Conservation (phyloP, 139 green algal species). For the Chlorella sp. region DNA sequence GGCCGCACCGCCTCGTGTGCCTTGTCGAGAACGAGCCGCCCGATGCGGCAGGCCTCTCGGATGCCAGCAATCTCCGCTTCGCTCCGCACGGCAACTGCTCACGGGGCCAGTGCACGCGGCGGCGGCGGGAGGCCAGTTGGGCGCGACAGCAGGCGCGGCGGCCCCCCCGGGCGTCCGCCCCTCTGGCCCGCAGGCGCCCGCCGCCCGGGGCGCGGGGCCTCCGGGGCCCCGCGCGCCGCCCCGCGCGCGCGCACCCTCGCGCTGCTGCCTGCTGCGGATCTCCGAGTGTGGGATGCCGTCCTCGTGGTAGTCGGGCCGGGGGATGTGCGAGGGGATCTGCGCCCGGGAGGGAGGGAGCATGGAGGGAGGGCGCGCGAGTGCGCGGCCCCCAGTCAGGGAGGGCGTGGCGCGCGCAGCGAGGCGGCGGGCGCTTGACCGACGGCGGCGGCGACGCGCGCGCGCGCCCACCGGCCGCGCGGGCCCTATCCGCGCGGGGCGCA, state of each 20-base stretch:
- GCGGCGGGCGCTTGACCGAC: too few species aligned
- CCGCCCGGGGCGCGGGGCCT: not conserved
- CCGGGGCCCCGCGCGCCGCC: not conserved
- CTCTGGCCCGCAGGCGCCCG: not conserved
- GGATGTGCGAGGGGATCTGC: constrained; percentile 76
- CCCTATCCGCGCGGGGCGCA: constrained; percentile 79
- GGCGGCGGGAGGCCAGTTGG: not conserved
- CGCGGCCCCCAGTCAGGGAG: too few species aligned
- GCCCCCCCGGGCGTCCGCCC: not conserved
- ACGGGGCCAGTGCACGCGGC: not conserved
- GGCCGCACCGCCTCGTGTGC: constrained; percentile 71
- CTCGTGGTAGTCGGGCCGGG: constrained; percentile 72
- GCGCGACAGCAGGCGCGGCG: not conserved
- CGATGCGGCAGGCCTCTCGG: constrained; percentile 71
- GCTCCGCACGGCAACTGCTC: constrained; percentile 60
- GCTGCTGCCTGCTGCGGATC: constrained; percentile 77
- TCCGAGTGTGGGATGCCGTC: constrained; percentile 70
- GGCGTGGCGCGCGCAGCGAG: not conserved
- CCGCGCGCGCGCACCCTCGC: constrained; percentile 29
- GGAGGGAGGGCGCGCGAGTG: not conserved
- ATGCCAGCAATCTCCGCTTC: constrained; percentile 75
- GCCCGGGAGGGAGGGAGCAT: not conserved
- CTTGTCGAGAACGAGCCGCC: constrained; percentile 78
- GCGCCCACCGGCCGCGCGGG: constrained; percentile 62
- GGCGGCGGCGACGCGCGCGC: not conserved